phyloP scores from a whole-genome alignment of 176 grass and related monocot species.

The Melocanna baccifera region DNA sequence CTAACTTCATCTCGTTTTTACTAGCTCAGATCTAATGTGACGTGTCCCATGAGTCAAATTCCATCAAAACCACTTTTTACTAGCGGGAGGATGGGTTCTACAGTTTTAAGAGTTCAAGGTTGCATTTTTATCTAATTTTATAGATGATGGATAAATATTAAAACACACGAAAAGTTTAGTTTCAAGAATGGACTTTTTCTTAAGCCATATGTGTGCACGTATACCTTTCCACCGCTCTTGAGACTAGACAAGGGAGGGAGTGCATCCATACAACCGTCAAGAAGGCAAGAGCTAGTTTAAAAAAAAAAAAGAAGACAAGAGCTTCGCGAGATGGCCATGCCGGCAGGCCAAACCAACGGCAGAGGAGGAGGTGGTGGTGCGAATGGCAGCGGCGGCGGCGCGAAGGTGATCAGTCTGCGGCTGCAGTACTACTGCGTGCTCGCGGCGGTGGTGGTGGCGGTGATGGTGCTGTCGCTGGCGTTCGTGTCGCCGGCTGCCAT shows the following conservation, averaged over 20 bases:
- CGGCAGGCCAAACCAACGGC: slow-evolving; percentile 32
- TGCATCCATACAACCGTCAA: neutral
- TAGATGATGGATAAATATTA: too few species aligned
- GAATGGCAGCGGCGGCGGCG: neutral
- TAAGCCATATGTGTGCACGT: neutral
- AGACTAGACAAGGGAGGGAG: neutral
- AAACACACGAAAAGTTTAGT: too few species aligned
- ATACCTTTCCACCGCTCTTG: neutral
- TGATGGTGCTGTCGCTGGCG: slow-evolving; percentile 45
- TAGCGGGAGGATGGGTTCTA: too few species aligned
- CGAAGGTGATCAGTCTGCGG: slow-evolving; percentile 48
- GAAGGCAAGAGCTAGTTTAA: slow-evolving; percentile 16
- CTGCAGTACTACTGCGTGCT: slow-evolving; percentile 56
- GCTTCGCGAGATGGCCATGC: slow-evolving; percentile 24
- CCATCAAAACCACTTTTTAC: too few species aligned
- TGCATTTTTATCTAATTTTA: too few species aligned
- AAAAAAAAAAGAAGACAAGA: slow-evolving; percentile 1
- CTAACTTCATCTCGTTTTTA: too few species aligned
- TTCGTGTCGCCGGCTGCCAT: slow-evolving; percentile 41
- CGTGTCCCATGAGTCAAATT: too few species aligned
- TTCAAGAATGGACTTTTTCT: too few species aligned
- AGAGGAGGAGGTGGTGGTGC: neutral
- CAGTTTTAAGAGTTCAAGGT: too few species aligned
- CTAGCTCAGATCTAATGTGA: too few species aligned
- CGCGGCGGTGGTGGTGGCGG: slow-evolving; percentile 33